A percentile compares a stretch with the other conserved stretches of the same genome.
Conservation (phyloP, 345 rosid species). For the Linum tenue region DNA sequence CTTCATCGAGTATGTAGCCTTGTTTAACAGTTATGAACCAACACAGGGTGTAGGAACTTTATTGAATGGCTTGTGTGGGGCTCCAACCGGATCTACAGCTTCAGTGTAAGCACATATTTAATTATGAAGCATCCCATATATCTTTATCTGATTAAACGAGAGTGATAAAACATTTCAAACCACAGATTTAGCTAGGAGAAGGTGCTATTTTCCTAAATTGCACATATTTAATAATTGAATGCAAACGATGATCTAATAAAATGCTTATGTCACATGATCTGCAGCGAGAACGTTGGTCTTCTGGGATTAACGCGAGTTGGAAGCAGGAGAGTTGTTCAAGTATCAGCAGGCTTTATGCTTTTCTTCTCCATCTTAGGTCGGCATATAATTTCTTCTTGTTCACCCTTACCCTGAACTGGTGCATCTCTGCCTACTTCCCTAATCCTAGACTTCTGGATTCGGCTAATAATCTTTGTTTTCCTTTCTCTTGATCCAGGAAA, state of each 20-base stretch:
- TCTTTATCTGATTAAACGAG: neutral
- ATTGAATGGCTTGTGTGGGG: conserved; percentile 16
- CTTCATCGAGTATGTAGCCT: neutral
- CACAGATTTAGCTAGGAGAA: neutral
- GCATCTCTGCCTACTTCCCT: neutral
- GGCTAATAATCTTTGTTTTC: conserved; percentile 2
- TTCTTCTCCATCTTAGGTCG: conserved; percentile 78
- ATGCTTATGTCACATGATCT: conserved; percentile 13
- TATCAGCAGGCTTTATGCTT: conserved; percentile 79
- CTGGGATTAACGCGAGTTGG: conserved; percentile 80
- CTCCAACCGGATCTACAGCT: conserved; percentile 18
- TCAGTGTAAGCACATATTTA: conserved; percentile 21
- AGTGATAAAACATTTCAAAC: no score
- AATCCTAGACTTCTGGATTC: neutral
- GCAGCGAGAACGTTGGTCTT: conserved; percentile 84
- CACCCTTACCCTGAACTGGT: neutral
- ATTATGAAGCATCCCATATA: neutral
- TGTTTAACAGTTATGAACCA: neutral
- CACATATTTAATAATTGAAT: no score
- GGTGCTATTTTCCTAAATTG: no score
- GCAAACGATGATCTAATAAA: neutral
- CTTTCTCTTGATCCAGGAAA: conserved; percentile 43
- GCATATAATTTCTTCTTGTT: neutral
- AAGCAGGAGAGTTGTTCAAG: conserved; percentile 69
- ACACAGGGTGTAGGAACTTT: conserved; percentile 25